These are phyloP conservation scores for Agapanthus africanus DNA, from an alignment of 106 monocot species.

Conservation along the genomic window DNA sequence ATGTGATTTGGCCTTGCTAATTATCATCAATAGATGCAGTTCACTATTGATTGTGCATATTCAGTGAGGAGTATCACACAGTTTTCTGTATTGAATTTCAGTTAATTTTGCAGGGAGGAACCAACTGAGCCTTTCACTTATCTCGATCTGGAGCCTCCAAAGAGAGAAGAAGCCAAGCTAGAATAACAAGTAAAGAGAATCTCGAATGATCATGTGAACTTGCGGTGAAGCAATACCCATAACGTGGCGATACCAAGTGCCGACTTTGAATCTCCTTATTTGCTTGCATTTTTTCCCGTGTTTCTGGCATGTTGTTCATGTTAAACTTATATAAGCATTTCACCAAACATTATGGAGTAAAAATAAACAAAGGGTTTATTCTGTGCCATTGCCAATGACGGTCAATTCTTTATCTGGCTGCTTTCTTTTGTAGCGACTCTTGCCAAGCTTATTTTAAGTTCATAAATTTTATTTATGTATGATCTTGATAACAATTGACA, in stretches of 20 bases:
- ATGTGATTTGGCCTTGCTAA: no score
- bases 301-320: not conserved
- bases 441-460: no score
- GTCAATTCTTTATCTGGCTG: no score
- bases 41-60: not conserved
- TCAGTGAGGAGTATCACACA: not conserved
- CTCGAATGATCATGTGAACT: not conserved
- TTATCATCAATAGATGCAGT: no score
- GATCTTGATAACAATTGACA: no score
- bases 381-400: no score
- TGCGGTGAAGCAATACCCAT: not conserved
- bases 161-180: slow-evolving; percentile 43
- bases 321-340: no score
- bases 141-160: slow-evolving; percentile 81
- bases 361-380: no score
- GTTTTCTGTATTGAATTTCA: not conserved
- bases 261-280: not conserved
- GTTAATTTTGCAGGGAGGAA: slow-evolving; percentile 69
- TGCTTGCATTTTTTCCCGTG: not conserved
- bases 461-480: no score
- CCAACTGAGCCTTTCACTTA: slow-evolving; percentile 83
- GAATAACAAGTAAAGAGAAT: slow-evolving; percentile 14
- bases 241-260: not conserved
- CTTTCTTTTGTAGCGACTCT: no score
- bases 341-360: no score